These are phyloP conservation scores for Bathelium albidoporum DNA, from an alignment of 495 filamentous ascomycete species.

Conservation along the genomic window DNA sequence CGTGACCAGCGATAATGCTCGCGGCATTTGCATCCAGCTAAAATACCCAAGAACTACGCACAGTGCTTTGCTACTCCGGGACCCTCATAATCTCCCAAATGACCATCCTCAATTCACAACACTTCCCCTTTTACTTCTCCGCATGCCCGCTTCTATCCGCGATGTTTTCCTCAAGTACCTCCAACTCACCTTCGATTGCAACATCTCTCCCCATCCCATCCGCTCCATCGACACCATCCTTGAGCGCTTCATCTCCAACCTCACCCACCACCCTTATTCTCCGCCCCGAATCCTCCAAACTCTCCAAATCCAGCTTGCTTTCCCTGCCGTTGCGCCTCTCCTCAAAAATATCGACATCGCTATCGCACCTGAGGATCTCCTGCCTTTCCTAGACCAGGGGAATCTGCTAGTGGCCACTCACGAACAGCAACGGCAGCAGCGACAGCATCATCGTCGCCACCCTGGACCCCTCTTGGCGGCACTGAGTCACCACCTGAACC, in stretches of 20 bases:
- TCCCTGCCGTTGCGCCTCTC: slow-evolving; percentile 14
- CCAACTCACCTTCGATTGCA: slow-evolving; percentile 23
- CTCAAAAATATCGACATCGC: slow-evolving; percentile 27
- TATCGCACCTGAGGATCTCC: slow-evolving; percentile 21
- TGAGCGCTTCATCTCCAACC: not conserved
- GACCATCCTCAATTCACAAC: slow-evolving; percentile 20
- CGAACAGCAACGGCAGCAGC: not conserved
- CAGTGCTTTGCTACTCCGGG: slow-evolving; percentile 24
- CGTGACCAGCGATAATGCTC: slow-evolving; percentile 13
- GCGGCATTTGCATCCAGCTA: slow-evolving; percentile 23
- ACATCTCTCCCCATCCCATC: slow-evolving; percentile 5
- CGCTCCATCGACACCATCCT: not conserved
- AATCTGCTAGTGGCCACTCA: slow-evolving; percentile 4
- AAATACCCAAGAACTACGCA: slow-evolving; percentile 23
- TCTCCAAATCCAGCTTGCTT: slow-evolving; percentile 25
- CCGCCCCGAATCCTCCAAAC: slow-evolving; percentile 17
- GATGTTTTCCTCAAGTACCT: slow-evolving; percentile 29
- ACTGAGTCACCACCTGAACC: slow-evolving; percentile 19
- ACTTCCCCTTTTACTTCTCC: slow-evolving; percentile 26
- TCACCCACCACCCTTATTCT: not conserved
- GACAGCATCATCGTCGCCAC: too few species aligned
- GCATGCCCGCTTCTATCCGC: slow-evolving; percentile 27
- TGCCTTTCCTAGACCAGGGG: slow-evolving; percentile 19
- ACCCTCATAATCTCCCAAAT: slow-evolving; percentile 7
- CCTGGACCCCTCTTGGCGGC: slow-evolving; percentile 25